Base-by-base conservation (phyloP, 2,329 filamentous ascomycete species). In the Penicillium hordei region DNA sequence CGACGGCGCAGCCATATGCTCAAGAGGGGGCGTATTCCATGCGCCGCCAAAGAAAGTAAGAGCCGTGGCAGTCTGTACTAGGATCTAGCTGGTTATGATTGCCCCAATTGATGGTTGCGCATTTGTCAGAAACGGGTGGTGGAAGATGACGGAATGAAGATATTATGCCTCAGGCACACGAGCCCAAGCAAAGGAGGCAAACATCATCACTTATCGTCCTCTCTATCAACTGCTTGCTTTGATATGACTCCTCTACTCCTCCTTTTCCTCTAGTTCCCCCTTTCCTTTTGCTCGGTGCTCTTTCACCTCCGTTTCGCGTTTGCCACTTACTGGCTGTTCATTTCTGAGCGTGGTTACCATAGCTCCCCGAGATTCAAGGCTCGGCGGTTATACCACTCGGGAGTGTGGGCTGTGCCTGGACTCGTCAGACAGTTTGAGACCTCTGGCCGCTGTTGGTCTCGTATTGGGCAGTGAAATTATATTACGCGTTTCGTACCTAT, bases 1-100 rank as follows among this genome's bases (percentile, higher is more conserved):
- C 34, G 68, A 68, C 53, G 69, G 69, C 48, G 58, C 52, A 54
- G 69, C 69, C 71, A 74, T 60, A 52, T 52, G 17, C 40, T 36
- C 55, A 58, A 36, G n/a, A 29, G 6, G 31, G 23, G 31, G 29
- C 50, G 39, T 45, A 34, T 56, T 19, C 38, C 52, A 57, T 42
- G 31, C 34, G 21, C 39, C 42, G 21, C 31, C 42, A 48, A 53
- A 53, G 1, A 38, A 48, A 6, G 8, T 6, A 29, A 17, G 39
- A 38, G 29, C 31, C 19, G 49, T 44, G 25, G 29, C 29, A 19
- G 15, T 19, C 27, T 13, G 17, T 38, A 53, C 19, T 17, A 53
- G 33, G n/a, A 21, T 21, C 50, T 38, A 45, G 50, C n/a, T n/a
- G n/a, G 19, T 23, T 46, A 33, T 19, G 12, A 36, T 52, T 52